Percentiles rank a stretch among this genome's conserved stretches.
These are phyloP conservation scores for Tylopilus plumbeoviolaceoides DNA, from an alignment of 768 basidiomycete genomes.

Conservation along the genomic window DNA sequence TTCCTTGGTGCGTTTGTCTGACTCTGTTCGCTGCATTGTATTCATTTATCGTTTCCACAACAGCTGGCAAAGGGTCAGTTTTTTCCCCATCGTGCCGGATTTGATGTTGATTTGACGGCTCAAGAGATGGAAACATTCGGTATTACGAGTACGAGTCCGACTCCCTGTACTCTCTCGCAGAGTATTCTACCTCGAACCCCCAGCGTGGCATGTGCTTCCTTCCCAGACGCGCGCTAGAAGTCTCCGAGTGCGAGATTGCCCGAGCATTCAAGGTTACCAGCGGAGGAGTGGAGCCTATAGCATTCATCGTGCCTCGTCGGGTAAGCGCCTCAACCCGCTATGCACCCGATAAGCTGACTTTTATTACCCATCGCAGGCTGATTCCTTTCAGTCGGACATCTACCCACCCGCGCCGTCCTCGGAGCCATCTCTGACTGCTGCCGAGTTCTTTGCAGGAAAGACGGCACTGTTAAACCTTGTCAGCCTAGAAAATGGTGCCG, in stretches of 20 bases:
- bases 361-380: slow-evolving; percentile 48
- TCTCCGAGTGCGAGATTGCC: slow-evolving; percentile 92
- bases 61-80: slow-evolving; percentile 83
- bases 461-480: slow-evolving; percentile 72
- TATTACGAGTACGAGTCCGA: slow-evolving; percentile 95
- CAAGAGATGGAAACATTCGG: slow-evolving; percentile 93
- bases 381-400: slow-evolving; percentile 96
- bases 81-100: background rate
- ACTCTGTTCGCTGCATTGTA: background rate
- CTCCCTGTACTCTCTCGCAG: slow-evolving; percentile 67
- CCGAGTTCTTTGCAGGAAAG: slow-evolving; percentile 89
- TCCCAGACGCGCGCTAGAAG: slow-evolving; percentile 84
- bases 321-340: slow-evolving; percentile 37
- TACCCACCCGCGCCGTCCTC: slow-evolving; percentile 86
- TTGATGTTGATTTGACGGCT: slow-evolving; percentile 2
- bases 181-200: slow-evolving; percentile 87
- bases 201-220: slow-evolving; percentile 98
- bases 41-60: background rate
- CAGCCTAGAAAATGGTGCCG: slow-evolving; percentile 66
- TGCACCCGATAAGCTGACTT: background rate
- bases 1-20: slow-evolving; percentile 59
- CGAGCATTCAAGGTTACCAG: slow-evolving; percentile 86
- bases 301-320: slow-evolving; percentile 93
- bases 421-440: slow-evolving; percentile 74
- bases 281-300: slow-evolving; percentile 78